phyloP scores from a whole-genome alignment of 441 rosid species.

The Manihot esculenta region DNA sequence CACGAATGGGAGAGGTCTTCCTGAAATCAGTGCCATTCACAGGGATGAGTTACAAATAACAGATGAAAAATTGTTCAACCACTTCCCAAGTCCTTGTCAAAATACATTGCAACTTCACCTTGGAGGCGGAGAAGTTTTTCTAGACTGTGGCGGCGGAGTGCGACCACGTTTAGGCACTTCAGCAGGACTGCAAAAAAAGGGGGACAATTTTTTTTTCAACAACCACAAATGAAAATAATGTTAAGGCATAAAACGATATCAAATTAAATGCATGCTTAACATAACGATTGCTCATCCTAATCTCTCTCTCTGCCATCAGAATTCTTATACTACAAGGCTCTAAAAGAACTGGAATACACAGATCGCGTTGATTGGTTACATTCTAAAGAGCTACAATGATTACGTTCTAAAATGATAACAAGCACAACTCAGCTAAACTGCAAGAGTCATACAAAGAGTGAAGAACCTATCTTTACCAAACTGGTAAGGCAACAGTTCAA shows the following conservation, averaged over 20 bases:
- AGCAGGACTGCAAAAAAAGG: constrained; percentile 45
- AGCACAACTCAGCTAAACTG: background rate
- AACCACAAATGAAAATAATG: no score
- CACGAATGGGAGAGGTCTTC: constrained; percentile 72
- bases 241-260: background rate
- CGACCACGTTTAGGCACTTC: constrained; percentile 61
- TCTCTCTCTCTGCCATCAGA: background rate
- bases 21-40: constrained; percentile 40
- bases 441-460: background rate
- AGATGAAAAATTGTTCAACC: background rate
- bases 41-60: background rate
- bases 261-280: background rate
- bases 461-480: background rate
- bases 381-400: background rate
- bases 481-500: no score
- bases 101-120: constrained; percentile 39
- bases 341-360: no score
- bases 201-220: background rate
- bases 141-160: constrained; percentile 64
- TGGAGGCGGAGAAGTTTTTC: constrained; percentile 58
- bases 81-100: background rate
- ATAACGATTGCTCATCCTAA: background rate
- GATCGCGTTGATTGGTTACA: background rate
- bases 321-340: no score
- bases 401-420: background rate